Evolutionary conservation across 768 basidiomycete genomes (phyloP), one percentile per base, ranked within the genome.

Genomic region (Kwoniella newhampshirensis): DNA sequence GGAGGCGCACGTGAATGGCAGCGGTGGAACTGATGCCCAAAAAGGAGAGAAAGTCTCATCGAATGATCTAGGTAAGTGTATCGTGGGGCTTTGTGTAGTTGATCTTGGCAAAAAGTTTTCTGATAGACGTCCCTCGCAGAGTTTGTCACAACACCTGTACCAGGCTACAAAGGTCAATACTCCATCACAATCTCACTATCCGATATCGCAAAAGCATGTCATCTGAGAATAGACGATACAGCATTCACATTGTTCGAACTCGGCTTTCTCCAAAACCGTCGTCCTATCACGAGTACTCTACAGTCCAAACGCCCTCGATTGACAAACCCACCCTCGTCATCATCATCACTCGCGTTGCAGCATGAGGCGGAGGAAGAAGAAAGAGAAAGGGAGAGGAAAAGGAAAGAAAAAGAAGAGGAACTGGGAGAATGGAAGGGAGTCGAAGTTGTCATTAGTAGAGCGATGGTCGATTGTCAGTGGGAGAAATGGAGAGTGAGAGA

Each of bases 231-330:
- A 0, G 90, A 96, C 53, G 94, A 98, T 73, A 84, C 86, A 0
- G 87, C 90, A 0, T 92, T 90, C 76, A 90, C 92, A 2, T 75
- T 98, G 64, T 86, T 88, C 54, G 91, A 93, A 71, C 86, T 88
- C 58, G 91, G 91, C 26, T 75, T 97, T 51, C 80, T 96, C n/a
- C 9, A 47, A 4, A 43, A 67, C 35, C 42, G 68, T 23, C 47
- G 66, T 41, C 17, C 50, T 30, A 21, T 52, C 27, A 45, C 57
- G 15, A 32, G 8, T 23, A 39, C 26, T 4, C 11, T 43, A 35
- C 25, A 32, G 25, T 23, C 30, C 47, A 36, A 36, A 11, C 5
- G 9, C 21, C 35, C 30, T 37, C 7, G 21, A 41, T 21, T 27
- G 25, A 9, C 44, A 27, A 26, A 12, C 9, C 7, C 44, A 27